Conservation (phyloP, 2,329 filamentous ascomycete species). For the Daldinia sp. region DNA sequence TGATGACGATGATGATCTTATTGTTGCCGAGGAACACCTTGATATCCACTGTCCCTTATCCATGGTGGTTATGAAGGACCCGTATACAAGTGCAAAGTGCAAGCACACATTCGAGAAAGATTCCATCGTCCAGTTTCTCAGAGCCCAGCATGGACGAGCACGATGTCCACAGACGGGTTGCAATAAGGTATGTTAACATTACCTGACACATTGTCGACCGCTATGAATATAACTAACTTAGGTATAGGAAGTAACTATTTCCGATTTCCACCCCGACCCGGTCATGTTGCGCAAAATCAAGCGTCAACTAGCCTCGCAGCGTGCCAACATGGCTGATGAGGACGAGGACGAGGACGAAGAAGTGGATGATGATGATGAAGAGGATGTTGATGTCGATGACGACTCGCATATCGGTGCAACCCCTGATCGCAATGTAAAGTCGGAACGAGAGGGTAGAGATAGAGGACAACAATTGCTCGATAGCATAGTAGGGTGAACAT, state of each 20-base stretch:
- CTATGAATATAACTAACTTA: conserved; percentile 6
- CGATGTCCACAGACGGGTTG: conserved; percentile 77
- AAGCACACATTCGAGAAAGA: conserved; percentile 78
- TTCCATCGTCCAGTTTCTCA: conserved; percentile 69
- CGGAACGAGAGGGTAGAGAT: conserved; percentile 37
- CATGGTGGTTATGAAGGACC: conserved; percentile 72
- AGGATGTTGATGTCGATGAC: conserved; percentile 50
- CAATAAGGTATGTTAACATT: conserved; percentile 59
- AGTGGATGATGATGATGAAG: conserved; percentile 59
- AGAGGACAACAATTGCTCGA: conserved; percentile 38
- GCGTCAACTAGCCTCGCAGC: conserved; percentile 59
- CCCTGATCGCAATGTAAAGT: conserved; percentile 39
- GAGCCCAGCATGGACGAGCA: conserved; percentile 52
- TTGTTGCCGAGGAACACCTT: conserved; percentile 71
- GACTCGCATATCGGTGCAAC: conserved; percentile 43
- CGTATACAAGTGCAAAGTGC: conserved; percentile 75
- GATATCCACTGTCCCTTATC: conserved; percentile 79
- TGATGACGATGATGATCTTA: conserved; percentile 76
- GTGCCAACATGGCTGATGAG: conserved; percentile 56
- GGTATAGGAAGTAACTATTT: conserved; percentile 60
- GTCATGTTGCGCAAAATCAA: conserved; percentile 69
- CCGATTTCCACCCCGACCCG: conserved; percentile 69
- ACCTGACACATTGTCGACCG: neutral
- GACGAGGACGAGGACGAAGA: conserved; percentile 59
- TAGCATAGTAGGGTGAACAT: conserved; percentile 29